Evolutionary conservation across 2,329 filamentous ascomycete species (phyloP).

Genomic region (Beauveria sp.): DNA sequence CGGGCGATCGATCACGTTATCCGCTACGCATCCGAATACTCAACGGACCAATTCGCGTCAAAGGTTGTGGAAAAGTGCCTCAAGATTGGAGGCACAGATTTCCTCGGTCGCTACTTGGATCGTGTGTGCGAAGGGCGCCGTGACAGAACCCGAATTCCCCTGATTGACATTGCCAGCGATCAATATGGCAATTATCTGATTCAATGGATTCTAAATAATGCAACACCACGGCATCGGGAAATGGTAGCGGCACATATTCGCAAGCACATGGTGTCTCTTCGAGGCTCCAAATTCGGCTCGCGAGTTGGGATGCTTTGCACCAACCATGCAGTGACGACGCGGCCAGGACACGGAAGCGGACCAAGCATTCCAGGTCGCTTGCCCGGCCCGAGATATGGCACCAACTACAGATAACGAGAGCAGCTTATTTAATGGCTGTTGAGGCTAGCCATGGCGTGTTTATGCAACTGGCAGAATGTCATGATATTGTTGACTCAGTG

Average conservation of each 20-base stretch:
- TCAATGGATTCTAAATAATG: conserved; percentile 91
- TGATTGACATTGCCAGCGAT: conserved; percentile 97
- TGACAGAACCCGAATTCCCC: conserved; percentile 87
- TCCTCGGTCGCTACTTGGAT: conserved; percentile 85
- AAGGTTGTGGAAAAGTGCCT: conserved; percentile 99
- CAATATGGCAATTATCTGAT: conserved; percentile 99
- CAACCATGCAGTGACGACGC: conserved; percentile 83
- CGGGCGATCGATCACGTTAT: conserved; percentile 94
- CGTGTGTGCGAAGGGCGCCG: conserved; percentile 86
- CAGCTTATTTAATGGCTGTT: conserved; percentile 22
- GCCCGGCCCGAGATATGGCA: conserved; percentile 50
- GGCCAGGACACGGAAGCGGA: conserved; percentile 76
- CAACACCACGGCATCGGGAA: conserved; percentile 80
- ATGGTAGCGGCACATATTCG: conserved; percentile 89
- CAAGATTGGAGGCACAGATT: conserved; percentile 88
- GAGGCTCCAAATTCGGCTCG: conserved; percentile 96
- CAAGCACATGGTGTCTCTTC: conserved; percentile 98
- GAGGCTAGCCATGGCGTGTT: conserved; percentile 7
- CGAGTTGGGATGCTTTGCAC: conserved; percentile 98
- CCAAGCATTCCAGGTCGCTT: conserved; percentile 52
- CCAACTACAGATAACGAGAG: conserved; percentile 40
- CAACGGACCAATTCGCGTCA: conserved; percentile 97
- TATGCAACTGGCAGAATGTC: conserved; percentile 10
- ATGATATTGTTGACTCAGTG: conserved; percentile 9
- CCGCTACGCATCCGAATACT: conserved; percentile 88